Evolutionary conservation across 306 rosid species (phyloP), one percentile per base, ranked within the genome.

Genomic region (Sindora glabra): DNA sequence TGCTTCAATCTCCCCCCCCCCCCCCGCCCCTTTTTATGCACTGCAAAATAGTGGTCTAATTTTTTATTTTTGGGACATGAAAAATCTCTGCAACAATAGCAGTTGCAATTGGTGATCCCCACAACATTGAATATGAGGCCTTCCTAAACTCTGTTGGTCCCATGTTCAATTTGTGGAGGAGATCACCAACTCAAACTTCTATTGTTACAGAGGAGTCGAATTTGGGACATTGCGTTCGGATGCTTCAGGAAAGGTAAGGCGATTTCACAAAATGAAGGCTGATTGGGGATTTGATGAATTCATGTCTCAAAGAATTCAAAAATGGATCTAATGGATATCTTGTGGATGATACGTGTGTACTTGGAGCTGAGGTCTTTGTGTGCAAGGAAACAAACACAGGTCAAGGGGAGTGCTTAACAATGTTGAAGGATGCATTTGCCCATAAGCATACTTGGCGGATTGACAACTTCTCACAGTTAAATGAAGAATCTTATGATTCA

Each of bases 291-390:
- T 76, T 6, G 82, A 80, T 19, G 32, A 60, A 29, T 65, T 64
- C 54, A 68, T 80, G 21, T 17, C 71, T 17, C 33, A 63, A 75
- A 41, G 71, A 45, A 21, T 59, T 80, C 12, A 54, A 33, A 8
- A 74, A 75, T 4, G 69, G 53, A 7, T 32, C 60, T 6, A 68
- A 72, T 42, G 85, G 82, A 47, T 76, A 52, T 42, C 42, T 72
- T 10, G 39, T 76, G 22, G 77, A 72, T 14, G 85, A 80, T 16
- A 47, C 56, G 3, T 72, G 82, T 18, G 82, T 80, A 62, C 58
- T 80, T 10, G 76, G 82, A n/a, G 77, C 77, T 10, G 85, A 80
- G 61, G 79, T 76, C 21, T 80, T 72, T 64, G 77, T 80, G 27
- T 47, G 57, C 64, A 72, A 68, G 18, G 79, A 76, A 62, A 60